A percentile compares a stretch with the other conserved stretches of the same genome.
phyloP scores from a whole-genome alignment of 2,329 filamentous ascomycete genomes.

The Curvularia hawaiiensis region DNA sequence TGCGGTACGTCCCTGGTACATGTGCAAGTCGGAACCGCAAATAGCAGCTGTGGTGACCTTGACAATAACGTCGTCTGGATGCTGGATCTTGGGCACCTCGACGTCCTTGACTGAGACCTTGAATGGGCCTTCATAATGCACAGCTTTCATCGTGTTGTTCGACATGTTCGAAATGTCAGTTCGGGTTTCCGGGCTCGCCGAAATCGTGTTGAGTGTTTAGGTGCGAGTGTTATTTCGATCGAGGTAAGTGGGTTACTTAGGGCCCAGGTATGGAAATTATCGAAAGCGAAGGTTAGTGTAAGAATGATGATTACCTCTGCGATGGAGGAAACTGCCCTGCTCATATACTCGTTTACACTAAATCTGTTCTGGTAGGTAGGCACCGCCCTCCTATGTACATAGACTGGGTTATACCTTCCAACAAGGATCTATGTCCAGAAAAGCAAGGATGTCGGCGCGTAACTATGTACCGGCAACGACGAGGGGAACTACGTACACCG shows the following conservation, averaged over 20 bases:
- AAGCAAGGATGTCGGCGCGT: neutral
- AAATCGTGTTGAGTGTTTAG: neutral
- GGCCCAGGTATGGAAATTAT: neutral
- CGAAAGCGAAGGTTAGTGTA: neutral
- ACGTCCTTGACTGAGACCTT: constrained; percentile 68
- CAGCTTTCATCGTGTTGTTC: constrained; percentile 61
- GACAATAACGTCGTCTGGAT: constrained; percentile 68
- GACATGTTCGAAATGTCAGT: constrained; percentile 13
- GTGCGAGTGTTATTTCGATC: neutral
- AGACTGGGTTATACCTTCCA: neutral
- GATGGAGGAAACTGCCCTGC: neutral
- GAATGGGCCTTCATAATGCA: constrained; percentile 67
- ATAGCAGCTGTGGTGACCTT: constrained; percentile 69
- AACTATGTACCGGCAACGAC: neutral
- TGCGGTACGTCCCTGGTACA: constrained; percentile 70
- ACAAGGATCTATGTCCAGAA: neutral
- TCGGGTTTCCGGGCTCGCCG: neutral
- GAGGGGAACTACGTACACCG: neutral
- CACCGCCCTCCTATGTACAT: neutral
- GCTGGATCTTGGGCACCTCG: constrained; percentile 62
- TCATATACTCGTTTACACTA: neutral
- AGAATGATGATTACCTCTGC: neutral
- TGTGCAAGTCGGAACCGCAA: constrained; percentile 59
- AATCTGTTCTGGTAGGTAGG: neutral
- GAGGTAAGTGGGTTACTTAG: neutral